A percentile compares a stretch with the other conserved stretches of the same genome.
These are phyloP conservation scores for Suhomyces anneliseae DNA, from an alignment of 1,139 yeast species.

Conservation along the genomic window DNA sequence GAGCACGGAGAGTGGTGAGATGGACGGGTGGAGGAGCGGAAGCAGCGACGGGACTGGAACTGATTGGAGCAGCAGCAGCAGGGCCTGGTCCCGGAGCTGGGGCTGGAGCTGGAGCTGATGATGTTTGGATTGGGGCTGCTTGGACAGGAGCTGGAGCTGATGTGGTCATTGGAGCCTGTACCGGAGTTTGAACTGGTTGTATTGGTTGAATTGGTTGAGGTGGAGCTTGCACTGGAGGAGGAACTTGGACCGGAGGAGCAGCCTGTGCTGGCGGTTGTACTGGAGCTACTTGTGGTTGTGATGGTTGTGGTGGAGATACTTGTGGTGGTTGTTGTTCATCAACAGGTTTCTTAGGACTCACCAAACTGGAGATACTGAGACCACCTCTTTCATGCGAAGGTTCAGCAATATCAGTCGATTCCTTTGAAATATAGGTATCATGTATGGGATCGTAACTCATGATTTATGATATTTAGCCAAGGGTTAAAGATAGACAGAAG, in stretches of 20 bases:
- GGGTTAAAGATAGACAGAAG: not conserved
- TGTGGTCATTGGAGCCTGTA: not conserved
- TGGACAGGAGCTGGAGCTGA: not conserved
- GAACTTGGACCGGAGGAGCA: not conserved
- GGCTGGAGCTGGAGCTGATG: not conserved
- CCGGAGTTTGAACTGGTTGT: not conserved
- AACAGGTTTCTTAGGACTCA: slow-evolving; percentile 6
- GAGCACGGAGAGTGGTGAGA: no score
- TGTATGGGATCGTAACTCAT: slow-evolving; percentile 25
- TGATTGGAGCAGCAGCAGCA: not conserved
- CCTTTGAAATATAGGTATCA: slow-evolving; percentile 17
- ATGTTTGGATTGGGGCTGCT: no score
- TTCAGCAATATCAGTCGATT: slow-evolving; percentile 3
- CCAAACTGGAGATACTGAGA: slow-evolving; percentile 18
- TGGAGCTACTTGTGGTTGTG: no score
- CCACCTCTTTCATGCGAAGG: slow-evolving; percentile 5
- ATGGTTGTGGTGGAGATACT: not conserved
- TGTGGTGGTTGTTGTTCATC: no score
- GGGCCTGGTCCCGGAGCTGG: not conserved
- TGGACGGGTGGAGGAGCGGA: slow-evolving; percentile 1
- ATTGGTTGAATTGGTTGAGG: not conserved
- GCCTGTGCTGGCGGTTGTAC: not conserved
- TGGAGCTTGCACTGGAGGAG: not conserved
- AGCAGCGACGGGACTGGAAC: slow-evolving; percentile 1
- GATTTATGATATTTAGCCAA: not conserved